Base-by-base conservation (phyloP, 768 basidiomycete species). In the Suillus alpinus region DNA sequence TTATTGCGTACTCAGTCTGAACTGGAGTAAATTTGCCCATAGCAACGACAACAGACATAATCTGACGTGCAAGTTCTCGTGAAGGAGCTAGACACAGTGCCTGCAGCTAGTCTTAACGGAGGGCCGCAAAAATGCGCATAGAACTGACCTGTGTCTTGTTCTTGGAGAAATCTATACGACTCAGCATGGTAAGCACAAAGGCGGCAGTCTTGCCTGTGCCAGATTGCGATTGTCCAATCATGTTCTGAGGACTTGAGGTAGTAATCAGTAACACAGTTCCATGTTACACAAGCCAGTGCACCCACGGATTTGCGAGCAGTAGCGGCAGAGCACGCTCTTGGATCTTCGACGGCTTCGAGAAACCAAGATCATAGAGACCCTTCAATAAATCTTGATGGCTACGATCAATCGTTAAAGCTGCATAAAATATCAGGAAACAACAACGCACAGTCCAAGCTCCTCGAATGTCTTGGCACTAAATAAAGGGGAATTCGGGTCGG, bases 161-260 rank as follows among this genome's bases (percentile, higher is more conserved):
- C 49, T 87, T 78, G 23, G 84, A 80, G 67, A 89, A 95, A 75
- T 98, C 94, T 51, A 98, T 83, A 43, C 96, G 87, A 71, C 91
- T 95, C 16, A 98, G 83, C 95, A 99, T 98, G 12, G 96, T 95
- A 53, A 99, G 81, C 13, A 95, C 93, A 73, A 99, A 99, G 10
- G 97, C 97, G 4, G 97, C 97, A 2, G 97, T 98, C 79, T 99
- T 99, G 53, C 97, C 97, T 9, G 97, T 99, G 41, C 97, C 97
- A 37, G 97, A 98, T 70, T 99, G 97, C 56, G 95, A 98, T 77
- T 99, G 97, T 18, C 95, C 97, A 71, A 98, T 98, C 90, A 98
- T 95, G 76, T 98, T 98, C 57, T 88, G 89, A 12, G 96, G 91
- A n/a, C 96, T 99, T 70, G n/a, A 64, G 39, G 59, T 18, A 41